Evolutionary conservation across 805 yeast species (phyloP).

Genomic region (Brettanomyces nanus): DNA sequence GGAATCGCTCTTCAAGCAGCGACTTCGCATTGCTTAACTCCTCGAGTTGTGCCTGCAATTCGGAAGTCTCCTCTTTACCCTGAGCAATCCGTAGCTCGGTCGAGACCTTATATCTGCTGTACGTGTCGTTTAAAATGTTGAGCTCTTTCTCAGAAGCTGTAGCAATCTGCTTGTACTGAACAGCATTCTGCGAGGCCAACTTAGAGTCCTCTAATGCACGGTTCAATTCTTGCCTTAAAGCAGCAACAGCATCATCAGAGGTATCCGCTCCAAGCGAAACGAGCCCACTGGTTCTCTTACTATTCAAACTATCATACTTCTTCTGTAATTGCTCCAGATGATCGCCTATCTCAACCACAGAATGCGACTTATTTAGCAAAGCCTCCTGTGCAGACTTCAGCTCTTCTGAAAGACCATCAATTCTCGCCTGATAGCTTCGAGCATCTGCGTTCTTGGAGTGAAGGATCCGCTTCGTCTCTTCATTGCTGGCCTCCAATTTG

Average conservation of each 20-base stretch:
- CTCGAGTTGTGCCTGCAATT: slow-evolving; percentile 8
- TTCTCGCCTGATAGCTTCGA: slow-evolving; percentile 49
- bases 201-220: slow-evolving; percentile 45
- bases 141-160: slow-evolving; percentile 61
- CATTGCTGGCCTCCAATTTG: slow-evolving; percentile 36
- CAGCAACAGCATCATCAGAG: slow-evolving; percentile 15
- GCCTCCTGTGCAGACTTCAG: slow-evolving; percentile 33
- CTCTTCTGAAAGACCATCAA: slow-evolving; percentile 44
- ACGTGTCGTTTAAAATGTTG: slow-evolving; percentile 42
- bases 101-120: slow-evolving; percentile 35
- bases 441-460: slow-evolving; percentile 49
- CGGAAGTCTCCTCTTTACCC: slow-evolving; percentile 8
- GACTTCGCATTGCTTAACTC: slow-evolving; percentile 9
- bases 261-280: slow-evolving; percentile 15
- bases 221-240: slow-evolving; percentile 25
- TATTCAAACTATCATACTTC: slow-evolving; percentile 21
- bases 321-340: slow-evolving; percentile 29
- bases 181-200: slow-evolving; percentile 46
- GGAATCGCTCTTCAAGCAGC: slow-evolving; percentile 10
- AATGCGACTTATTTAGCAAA: slow-evolving; percentile 31
- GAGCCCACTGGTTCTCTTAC: slow-evolving; percentile 22
- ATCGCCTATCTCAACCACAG: slow-evolving; percentile 31
- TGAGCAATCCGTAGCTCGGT: slow-evolving; percentile 15
- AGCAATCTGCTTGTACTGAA: slow-evolving; percentile 57
- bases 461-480: slow-evolving; percentile 45